Evolutionary conservation across 306 rosid genomes (phyloP), one percentile per base, ranked within the genome.

Genomic region (Lathyrus tuberosus): DNA sequence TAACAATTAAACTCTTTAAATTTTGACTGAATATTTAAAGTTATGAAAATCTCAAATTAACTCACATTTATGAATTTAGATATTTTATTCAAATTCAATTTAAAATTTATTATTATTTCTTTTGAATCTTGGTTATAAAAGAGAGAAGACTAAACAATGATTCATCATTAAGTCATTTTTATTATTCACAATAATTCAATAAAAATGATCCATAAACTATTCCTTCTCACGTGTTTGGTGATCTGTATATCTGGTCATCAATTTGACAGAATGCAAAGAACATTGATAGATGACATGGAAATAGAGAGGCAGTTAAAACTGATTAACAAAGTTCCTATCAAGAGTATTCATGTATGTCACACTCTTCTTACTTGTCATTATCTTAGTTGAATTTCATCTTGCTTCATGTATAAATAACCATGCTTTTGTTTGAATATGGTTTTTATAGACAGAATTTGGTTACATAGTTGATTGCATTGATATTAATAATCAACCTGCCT

Each of bases 161-260:
- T 7, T 3, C 4, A 48, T 8, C 24, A 16, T 6, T 15, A 16
- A 48, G 4, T 48, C 54, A 48, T 7, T 16, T 48, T 48, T 57
- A 15, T 48, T 16, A 15, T 1, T 5, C 1, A 48, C 16, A 8
- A 16, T 15, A 15, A 2, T n/a, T 48, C 1, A 31, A 2, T n/a
- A 30, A 43, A 53, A 69, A 76, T 76, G 76, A 62, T 70, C 0
- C 11, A 48, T 16, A 6, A 6, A 48, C 8, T 48, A 1, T 48
- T 48, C 54, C 8, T 16, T 48, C 6, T 48, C 24, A 14, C 6
- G 54, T 48, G 54, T 16, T 16, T 48, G 24, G 11, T 48, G 54
- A 5, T 4, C 8, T 0, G 54, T 20, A 48, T 6, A 3, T 6
- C 3, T 16, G 0, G 54, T 6, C 24, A 15, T 47, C 18, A 18